Conservation (phyloP, 1,284 basidiomycete genomes). For the Porodaedalea pini region DNA sequence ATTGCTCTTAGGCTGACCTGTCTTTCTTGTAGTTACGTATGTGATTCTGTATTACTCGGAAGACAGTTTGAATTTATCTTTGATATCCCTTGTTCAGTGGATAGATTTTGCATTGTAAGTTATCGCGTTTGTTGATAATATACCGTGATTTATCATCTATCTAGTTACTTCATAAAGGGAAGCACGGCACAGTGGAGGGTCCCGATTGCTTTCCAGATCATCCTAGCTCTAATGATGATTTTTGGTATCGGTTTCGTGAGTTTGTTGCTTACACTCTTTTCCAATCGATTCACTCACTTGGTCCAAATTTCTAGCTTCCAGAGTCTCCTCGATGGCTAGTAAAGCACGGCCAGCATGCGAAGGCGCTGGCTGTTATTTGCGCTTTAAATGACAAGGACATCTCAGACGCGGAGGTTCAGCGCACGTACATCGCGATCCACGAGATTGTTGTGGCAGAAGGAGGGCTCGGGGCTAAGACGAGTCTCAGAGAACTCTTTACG, state of each 20-base stretch:
- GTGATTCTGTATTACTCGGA: background rate
- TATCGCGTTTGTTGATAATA: background rate
- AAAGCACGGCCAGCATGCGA: constrained; percentile 55
- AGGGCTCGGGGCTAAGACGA: constrained; percentile 7
- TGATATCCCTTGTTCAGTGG: constrained; percentile 33
- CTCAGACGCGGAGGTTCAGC: constrained; percentile 49
- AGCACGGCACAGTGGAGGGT: constrained; percentile 66
- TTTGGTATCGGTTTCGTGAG: constrained; percentile 43
- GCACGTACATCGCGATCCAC: constrained; percentile 52
- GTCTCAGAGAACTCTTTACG: constrained; percentile 52
- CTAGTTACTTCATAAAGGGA: constrained; percentile 46
- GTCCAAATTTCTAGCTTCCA: constrained; percentile 38
- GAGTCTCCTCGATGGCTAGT: constrained; percentile 74
- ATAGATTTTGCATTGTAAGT: constrained; percentile 57
- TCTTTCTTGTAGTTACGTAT: background rate
- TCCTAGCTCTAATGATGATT: constrained; percentile 61
- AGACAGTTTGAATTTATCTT: too few relatives aligned
- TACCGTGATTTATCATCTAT: constrained; percentile 1
- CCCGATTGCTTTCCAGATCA: constrained; percentile 64
- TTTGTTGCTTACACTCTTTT: background rate
- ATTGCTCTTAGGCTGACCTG: background rate
- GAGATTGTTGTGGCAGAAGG: constrained; percentile 46
- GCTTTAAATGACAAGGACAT: constrained; percentile 55
- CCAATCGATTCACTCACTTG: background rate
- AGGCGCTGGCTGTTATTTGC: constrained; percentile 62